These are phyloP conservation scores for Cupressus sempervirens DNA, from an alignment of 75 land plant genomes.

Conservation along the genomic window DNA sequence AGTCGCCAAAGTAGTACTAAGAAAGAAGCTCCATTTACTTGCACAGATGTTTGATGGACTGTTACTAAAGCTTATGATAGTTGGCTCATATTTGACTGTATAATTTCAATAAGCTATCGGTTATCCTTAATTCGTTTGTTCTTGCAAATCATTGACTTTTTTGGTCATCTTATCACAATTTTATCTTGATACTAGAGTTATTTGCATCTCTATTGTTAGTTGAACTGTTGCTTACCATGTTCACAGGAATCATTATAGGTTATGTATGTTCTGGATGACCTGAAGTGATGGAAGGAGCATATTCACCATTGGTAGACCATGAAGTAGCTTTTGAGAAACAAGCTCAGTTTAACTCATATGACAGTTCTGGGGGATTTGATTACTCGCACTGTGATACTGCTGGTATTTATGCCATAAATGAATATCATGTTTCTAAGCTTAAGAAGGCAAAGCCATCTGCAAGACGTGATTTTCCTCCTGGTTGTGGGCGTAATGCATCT, in stretches of 20 bases:
- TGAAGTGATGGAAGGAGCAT: background rate
- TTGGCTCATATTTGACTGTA: background rate
- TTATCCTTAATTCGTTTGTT: background rate
- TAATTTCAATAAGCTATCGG: background rate
- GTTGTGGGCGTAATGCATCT: constrained; percentile 35
- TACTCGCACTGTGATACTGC: background rate
- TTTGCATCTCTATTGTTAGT: background rate
- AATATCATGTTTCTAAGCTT: background rate
- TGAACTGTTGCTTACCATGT: background rate
- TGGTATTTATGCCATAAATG: background rate
- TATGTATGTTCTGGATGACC: background rate
- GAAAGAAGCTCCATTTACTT: background rate
- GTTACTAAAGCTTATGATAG: background rate
- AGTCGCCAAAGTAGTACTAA: background rate
- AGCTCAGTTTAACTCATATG: background rate
- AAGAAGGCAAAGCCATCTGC: constrained; percentile 4
- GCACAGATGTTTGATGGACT: background rate
- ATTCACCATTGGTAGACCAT: background rate
- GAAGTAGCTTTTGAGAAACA: background rate
- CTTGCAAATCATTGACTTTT: background rate
- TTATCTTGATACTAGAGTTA: background rate
- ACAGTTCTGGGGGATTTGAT: background rate
- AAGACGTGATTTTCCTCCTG: constrained; percentile 33
- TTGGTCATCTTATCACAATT: background rate
- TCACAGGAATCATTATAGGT: background rate